Base-by-base conservation (phyloP, 805 yeast species). In the Starmerella stigmatis region DNA sequence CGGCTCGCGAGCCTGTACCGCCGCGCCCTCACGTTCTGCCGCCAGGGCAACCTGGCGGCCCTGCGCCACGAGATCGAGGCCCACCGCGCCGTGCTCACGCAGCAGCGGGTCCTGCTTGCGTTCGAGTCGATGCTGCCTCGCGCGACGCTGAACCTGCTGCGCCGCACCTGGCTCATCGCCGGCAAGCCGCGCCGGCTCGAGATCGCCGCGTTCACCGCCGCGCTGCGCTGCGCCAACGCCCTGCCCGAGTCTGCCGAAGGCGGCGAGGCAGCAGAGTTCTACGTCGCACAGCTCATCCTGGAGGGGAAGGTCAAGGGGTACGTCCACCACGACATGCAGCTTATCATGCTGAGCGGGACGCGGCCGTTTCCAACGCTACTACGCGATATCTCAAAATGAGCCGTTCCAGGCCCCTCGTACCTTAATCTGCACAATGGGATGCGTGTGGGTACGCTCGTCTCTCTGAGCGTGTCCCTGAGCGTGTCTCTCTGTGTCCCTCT, bases 271-370 rank as follows among this genome's bases (percentile, higher is more conserved):
- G 50, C 53, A 1, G 57, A 53, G 39, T 44, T 51, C 26, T 41
- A 49, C 37, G 30, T 51, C 11, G 50, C 58, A 3, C 51, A 52
- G 30, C 29, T 45, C 21, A 52, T 56, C 10, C 13, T 33, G 11
- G 32, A 41, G 3, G 58, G 58, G 19, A 45, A 50, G n/a, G 48
- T 54, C 13, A 49, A 53, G 32, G 59, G 59, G 10, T 53, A 51
- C 29, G 51, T 57, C 13, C 50, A 48, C 30, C 52, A 53, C 17
- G 51, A 42, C 13, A 25, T 43, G 28, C 41, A 43, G 15, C 47
- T 50, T n/a, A 21, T 56, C 6, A 50, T 55, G 38, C 39, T 56
- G 11, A 53, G 56, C 38, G 44, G 44, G 17, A 37, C 41, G 21
- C 41, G 45, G 26, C 57, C 60, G 23, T 56, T 56, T 43, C 60